Conservation (phyloP, 352 stramenopile genomes). For the Pythium monospermum region DNA sequence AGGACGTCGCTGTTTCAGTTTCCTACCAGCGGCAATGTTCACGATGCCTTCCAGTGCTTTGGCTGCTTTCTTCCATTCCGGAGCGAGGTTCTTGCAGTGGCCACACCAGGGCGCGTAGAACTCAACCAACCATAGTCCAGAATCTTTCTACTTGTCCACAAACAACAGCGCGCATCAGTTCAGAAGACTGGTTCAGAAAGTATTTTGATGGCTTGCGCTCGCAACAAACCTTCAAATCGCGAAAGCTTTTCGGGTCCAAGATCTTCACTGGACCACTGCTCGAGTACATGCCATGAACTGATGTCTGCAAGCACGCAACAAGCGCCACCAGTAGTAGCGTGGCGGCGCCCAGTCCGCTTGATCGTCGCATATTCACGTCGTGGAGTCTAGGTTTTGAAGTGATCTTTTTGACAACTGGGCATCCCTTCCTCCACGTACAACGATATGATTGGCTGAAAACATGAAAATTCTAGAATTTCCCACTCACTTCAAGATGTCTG, state of each 20-base stretch:
- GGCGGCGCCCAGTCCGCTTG: conserved; percentile 12
- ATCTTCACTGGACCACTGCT: conserved; percentile 61
- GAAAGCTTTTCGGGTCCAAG: conserved; percentile 66
- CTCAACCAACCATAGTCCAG: conserved; percentile 90
- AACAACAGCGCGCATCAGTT: neutral
- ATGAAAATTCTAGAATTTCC: conserved; percentile 16
- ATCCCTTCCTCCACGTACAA: conserved; percentile 23
- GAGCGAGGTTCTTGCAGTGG: conserved; percentile 91
- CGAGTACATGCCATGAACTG: conserved; percentile 52
- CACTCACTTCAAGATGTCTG: conserved; percentile 17
- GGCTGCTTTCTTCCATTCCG: conserved; percentile 90
- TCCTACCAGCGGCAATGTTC: conserved; percentile 76
- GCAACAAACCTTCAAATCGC: conserved; percentile 66
- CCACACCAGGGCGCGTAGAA: conserved; percentile 95
- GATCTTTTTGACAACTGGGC: too few relatives aligned
- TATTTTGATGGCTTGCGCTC: too few relatives aligned
- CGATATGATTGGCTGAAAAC: conserved; percentile 19
- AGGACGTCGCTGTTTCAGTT: too few relatives aligned
- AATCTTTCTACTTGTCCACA: conserved; percentile 37
- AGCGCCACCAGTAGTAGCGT: conserved; percentile 25
- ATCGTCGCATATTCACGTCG: conserved; percentile 14
- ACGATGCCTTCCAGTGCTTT: conserved; percentile 86
- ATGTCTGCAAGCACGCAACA: conserved; percentile 25
- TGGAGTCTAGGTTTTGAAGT: too few relatives aligned
- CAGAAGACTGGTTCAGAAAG: too few relatives aligned